Evolutionary conservation across 371 early-diverging fungal species (phyloP).

Genomic region (Umbelopsis sp.): DNA sequence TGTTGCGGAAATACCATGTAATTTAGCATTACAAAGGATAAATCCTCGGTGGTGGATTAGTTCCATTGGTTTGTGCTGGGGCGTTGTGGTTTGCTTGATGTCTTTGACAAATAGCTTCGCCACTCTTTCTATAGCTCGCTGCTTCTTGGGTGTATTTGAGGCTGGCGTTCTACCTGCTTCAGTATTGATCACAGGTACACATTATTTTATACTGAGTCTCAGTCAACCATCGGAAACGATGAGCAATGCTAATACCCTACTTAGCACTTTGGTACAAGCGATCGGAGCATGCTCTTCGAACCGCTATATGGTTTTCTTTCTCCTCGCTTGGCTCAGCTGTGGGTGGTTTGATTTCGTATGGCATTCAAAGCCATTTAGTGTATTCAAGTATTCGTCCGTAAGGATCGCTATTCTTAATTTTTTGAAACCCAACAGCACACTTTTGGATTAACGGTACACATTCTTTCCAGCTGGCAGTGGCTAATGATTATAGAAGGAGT

Average conservation of each 20-base stretch:
- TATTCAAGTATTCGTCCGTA: not conserved
- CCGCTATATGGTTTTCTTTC: conserved; percentile 11
- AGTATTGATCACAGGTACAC: conserved; percentile 8
- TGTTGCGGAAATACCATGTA: conserved; percentile 34
- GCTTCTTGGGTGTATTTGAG: conserved; percentile 55
- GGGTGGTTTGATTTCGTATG: conserved; percentile 36
- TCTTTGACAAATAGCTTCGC: conserved; percentile 27
- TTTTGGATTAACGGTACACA: not conserved
- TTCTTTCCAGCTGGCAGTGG: conserved; percentile 17
- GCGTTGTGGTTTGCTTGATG: conserved; percentile 13
- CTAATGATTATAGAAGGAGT: conserved; percentile 30
- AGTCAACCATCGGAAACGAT: not conserved
- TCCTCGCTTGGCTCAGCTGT: conserved; percentile 19
- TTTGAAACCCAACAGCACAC: not conserved
- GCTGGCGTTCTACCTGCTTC: conserved; percentile 63
- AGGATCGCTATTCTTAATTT: not conserved
- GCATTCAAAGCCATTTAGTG: conserved; percentile 22
- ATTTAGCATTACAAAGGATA: conserved; percentile 23
- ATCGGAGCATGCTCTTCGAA: conserved; percentile 12
- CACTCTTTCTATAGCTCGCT: conserved; percentile 40
- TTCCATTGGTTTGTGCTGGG: conserved; percentile 14
- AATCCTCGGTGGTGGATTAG: conserved; percentile 16
- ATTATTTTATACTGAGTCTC: not conserved
- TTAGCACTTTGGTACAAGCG: conserved; percentile 13
- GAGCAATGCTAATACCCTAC: not conserved